Base-by-base conservation (phyloP, 306 rosid genomes). In the Chamaecrista fasciculata region DNA sequence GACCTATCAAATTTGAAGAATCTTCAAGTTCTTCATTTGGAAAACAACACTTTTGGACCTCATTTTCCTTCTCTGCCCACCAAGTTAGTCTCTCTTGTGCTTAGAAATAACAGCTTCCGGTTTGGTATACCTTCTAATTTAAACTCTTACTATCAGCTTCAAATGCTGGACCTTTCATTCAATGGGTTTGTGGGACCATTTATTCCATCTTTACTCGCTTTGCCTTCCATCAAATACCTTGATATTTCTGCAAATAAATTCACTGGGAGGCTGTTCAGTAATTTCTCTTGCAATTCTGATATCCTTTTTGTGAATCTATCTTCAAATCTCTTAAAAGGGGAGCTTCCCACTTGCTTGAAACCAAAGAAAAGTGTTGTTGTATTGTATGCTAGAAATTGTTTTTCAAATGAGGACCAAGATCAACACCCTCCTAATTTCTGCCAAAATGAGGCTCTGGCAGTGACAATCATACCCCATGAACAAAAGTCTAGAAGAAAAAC, bases 391-490 rank as follows among this genome's bases (percentile, higher is more conserved):
- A 61, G 83, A 36, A 94, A 94, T 61, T 91, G 99, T 78, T 86
- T 94, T 16, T 78, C 83, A 43, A 79, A 68, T 63, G 79, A 71
- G 61, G 73, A 76, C 44, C 78, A 82, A 71, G 74, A 74, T 43
- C 97, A 90, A 74, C 66, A 82, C 26, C 87, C 82, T 64, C 62
- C 78, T 3, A 57, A 23, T 9, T 81, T 86, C 63, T 94, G 99
- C 79, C 91, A 83, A 48, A 81, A 76, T 40, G 95, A 91, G 87
- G 97, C 99, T 74, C 47, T 94, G 70, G 99, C 99, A 1, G 99
- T 94, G 69, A 76, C 23, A 39, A 78, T 94, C 23, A 72, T 59
- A 16, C 86, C 90, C 3, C 80, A 18, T 37, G 65, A 60, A 70
- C 68, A 69, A 28, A 78, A 76, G 71, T 85, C 61, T 12, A 79